Percentiles rank a stretch among this genome's conserved stretches.
Conservation (phyloP, 2,329 filamentous ascomycete species). For the Chaetomium sp. region DNA sequence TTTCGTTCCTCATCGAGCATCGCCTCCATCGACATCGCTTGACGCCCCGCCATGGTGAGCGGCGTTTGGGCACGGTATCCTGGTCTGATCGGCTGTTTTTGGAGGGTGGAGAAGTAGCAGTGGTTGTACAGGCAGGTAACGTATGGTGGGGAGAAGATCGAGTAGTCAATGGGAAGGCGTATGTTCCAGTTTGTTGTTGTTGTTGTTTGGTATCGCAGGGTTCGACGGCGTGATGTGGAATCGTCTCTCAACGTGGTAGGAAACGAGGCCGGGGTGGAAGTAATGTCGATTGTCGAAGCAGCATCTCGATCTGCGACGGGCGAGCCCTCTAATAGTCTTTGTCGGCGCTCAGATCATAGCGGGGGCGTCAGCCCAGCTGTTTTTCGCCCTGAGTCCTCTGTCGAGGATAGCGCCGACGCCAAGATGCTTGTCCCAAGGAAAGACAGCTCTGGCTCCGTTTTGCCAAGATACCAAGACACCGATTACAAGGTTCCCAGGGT, state of each 20-base stretch:
- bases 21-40: slow-evolving; percentile 73
- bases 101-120: neutral
- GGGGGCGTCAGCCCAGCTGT: slow-evolving; percentile 26
- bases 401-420: slow-evolving; percentile 22
- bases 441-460: slow-evolving; percentile 22
- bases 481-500: slow-evolving; percentile 1
- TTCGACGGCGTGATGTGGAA: neutral
- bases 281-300: slow-evolving; percentile 23
- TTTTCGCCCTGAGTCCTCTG: slow-evolving; percentile 14
- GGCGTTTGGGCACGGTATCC: neutral
- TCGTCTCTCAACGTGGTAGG: slow-evolving; percentile 26
- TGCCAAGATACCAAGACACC: slow-evolving; percentile 31
- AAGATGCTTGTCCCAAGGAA: slow-evolving; percentile 24
- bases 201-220: neutral
- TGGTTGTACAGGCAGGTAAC: neutral
- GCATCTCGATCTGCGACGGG: slow-evolving; percentile 26
- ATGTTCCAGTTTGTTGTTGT: neutral
- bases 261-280: slow-evolving; percentile 19
- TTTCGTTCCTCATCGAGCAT: slow-evolving; percentile 75
- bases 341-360: slow-evolving; percentile 29
- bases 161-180: neutral
- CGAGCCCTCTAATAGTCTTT: slow-evolving; percentile 16
- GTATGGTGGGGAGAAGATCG: neutral
- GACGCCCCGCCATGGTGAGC: slow-evolving; percentile 43
- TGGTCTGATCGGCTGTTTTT: neutral